These are phyloP conservation scores for Dryas drummondii DNA, from an alignment of 306 rosid species.

Conservation along the genomic window DNA sequence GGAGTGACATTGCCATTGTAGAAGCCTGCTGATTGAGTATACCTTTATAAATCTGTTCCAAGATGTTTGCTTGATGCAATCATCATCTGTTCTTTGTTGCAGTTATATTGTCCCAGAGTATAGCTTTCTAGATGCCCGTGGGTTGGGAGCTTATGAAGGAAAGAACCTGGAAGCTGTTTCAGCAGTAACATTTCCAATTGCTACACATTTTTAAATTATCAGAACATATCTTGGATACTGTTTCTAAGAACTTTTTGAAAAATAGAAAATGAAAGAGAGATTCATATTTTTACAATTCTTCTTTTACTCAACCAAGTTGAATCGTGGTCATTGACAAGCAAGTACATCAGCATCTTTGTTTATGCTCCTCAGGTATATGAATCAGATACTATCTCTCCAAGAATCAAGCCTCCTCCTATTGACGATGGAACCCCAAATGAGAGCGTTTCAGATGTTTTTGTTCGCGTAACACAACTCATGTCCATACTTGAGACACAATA, in stretches of 20 bases:
- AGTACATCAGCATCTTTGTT: not conserved
- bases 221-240: not conserved
- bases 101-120: conserved; percentile 88
- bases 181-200: conserved; percentile 46
- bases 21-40: not conserved
- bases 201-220: no score
- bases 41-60: not conserved
- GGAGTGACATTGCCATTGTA: not conserved
- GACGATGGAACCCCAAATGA: conserved; percentile 92
- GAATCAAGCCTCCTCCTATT: conserved; percentile 70
- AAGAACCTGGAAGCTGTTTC: conserved; percentile 71
- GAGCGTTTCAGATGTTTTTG: conserved; percentile 85
- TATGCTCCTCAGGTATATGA: conserved; percentile 58
- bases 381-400: conserved; percentile 66
- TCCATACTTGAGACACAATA: conserved; percentile 91
- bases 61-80: conserved; percentile 11
- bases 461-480: conserved; percentile 90
- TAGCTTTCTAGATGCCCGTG: conserved; percentile 92
- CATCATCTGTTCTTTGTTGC: conserved; percentile 33
- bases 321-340: not conserved
- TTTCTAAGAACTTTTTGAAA: not conserved
- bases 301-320: not conserved
- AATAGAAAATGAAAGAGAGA: not conserved
- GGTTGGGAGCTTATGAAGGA: conserved; percentile 92
- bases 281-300: not conserved